phyloP scores from a whole-genome alignment of 169 alveolate genomes.

The Plasmodium berghei region DNA sequence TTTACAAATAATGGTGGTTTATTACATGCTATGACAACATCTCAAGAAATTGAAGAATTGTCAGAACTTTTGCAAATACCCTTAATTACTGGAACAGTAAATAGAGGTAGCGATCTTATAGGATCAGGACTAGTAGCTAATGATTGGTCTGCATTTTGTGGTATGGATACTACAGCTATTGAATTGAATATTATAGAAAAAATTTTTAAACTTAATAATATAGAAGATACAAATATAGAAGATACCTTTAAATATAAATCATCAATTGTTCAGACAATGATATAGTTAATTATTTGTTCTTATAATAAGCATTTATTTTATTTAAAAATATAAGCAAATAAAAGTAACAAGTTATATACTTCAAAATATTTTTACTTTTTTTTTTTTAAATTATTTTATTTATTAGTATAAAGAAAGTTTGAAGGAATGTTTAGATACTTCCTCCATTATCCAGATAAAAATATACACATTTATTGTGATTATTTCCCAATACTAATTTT shows the following conservation, averaged over 20 bases:
- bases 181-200: constrained; percentile 97
- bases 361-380: too few relatives aligned
- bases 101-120: constrained; percentile 98
- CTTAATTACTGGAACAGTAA: constrained; percentile 99
- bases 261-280: constrained; percentile 65
- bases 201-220: constrained; percentile 92
- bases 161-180: constrained; percentile 99
- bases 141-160: constrained; percentile 99
- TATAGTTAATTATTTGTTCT: neutral
- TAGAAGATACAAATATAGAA: constrained; percentile 52
- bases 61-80: constrained; percentile 96
- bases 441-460: too few relatives aligned
- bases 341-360: too few relatives aligned
- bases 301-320: too few relatives aligned
- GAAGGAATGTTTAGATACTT: too few relatives aligned
- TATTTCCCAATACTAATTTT: too few relatives aligned
- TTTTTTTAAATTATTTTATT: too few relatives aligned
- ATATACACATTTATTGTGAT: too few relatives aligned
- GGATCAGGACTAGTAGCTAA: constrained; percentile 96
- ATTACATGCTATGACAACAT: constrained; percentile 96
- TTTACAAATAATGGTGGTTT: constrained; percentile 98
- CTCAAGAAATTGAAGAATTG: constrained; percentile 98
- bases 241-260: constrained; percentile 52
- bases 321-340: too few relatives aligned
- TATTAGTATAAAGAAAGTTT: too few relatives aligned